A percentile compares a stretch with the other conserved stretches of the same genome.
These are phyloP conservation scores for Plantago ovata DNA, from an alignment of 257 asterid genomes.

Conservation along the genomic window DNA sequence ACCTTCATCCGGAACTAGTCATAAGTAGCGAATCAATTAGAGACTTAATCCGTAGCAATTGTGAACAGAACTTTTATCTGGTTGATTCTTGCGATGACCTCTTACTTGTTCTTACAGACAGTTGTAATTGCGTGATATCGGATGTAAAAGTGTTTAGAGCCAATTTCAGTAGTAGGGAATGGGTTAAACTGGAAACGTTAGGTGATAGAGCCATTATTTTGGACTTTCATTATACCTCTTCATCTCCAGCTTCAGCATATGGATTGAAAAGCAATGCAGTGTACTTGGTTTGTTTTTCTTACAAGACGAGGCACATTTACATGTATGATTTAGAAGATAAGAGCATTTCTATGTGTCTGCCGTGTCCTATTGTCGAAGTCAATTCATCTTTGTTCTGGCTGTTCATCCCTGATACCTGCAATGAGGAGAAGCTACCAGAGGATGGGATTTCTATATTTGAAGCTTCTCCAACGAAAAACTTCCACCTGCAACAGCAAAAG, in stretches of 20 bases:
- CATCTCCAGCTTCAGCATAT: slow-evolving; percentile 12
- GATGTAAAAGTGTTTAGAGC: not conserved
- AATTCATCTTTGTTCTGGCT: slow-evolving; percentile 3
- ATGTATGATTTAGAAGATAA: slow-evolving; percentile 8
- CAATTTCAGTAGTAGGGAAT: slow-evolving; percentile 5
- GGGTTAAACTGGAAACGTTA: slow-evolving; percentile 1
- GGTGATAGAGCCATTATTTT: slow-evolving; percentile 5
- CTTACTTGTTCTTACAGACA: not conserved
- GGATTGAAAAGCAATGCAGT: slow-evolving; percentile 8
- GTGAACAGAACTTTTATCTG: not conserved
- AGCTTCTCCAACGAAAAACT: not conserved
- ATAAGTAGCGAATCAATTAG: not conserved
- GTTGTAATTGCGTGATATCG: not conserved
- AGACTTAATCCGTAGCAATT: not conserved
- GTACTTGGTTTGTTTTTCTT: not conserved
- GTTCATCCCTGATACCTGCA: slow-evolving; percentile 2
- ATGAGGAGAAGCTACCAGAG: not conserved
- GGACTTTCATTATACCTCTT: not conserved
- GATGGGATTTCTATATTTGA: not conserved
- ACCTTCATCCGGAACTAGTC: not conserved
- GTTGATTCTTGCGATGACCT: slow-evolving; percentile 5
- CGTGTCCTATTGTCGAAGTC: not conserved
- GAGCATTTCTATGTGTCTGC: slow-evolving; percentile 7
- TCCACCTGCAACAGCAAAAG: not conserved
- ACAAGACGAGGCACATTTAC: not conserved